Evolutionary conservation across 2,329 filamentous ascomycete species (phyloP), one percentile per base, ranked within the genome.

Genomic region (Onygena corvina): DNA sequence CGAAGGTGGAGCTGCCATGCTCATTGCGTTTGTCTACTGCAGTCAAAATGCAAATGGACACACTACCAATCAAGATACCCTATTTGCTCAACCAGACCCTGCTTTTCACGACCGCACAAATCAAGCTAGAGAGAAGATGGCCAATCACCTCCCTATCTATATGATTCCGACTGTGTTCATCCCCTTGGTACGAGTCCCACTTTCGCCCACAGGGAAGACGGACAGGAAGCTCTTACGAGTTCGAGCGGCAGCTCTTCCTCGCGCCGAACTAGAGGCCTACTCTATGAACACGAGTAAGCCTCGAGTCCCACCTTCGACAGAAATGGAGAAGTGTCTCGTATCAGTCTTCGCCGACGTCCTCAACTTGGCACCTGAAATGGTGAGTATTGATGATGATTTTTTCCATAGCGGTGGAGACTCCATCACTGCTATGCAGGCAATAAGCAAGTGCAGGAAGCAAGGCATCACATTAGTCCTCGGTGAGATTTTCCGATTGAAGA

Each of bases 161-260:
- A 51, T 51, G 50, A 35, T 51, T 4, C 50, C 50, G 25, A 40
- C 34, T 21, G 16, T 51, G 3, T 51, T 33, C 30, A 30, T 51
- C 21, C 50, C 33, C 21, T 7, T 51, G 3, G 8, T 20, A 9
- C 34, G 25, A 7, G 20, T 51, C 3, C 50, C 46, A 2, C 31
- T 47, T 27, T 33, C 46, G 2, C n/a, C 30, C 11, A 67, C 69
- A 1, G 64, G 65, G 0, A 73, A 73, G 55, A 63, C 58, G 0
- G 64, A 68, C 48, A 62, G 60, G 4, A 64, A 64, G 51, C 47
- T 57, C 16, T 52, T 63, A 34, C 52, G 59, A 40, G 25, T 2
- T 46, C 53, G 2, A 54, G 61, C 29, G 59, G 56, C 12, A 50
- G 57, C 20, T 36, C 44, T 53, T 21, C 53, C 54, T 31, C 51